These are phyloP conservation scores for Fusarium anthophilum DNA, from an alignment of 2,329 filamentous ascomycete genomes.

Conservation along the genomic window DNA sequence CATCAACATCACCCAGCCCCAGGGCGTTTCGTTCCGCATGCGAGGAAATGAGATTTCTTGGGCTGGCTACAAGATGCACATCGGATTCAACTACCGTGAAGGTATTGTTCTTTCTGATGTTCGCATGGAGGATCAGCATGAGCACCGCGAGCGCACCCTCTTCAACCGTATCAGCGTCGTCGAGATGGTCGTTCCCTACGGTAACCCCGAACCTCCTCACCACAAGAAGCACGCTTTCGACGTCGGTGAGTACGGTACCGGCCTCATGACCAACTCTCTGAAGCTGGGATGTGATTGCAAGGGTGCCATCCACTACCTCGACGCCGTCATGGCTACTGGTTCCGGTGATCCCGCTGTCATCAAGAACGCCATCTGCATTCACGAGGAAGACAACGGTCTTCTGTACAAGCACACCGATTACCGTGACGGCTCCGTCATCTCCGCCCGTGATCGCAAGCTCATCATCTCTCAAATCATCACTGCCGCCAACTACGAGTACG, in stretches of 20 bases:
- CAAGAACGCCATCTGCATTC: conserved; percentile 95
- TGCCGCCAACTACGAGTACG: conserved; percentile 72
- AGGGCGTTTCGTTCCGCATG: conserved; percentile 57
- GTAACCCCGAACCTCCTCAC: conserved; percentile 82
- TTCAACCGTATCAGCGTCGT: conserved; percentile 74
- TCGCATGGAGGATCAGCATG: conserved; percentile 64
- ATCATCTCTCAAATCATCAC: conserved; percentile 73
- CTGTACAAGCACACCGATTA: conserved; percentile 73
- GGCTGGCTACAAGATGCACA: conserved; percentile 75
- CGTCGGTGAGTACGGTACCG: conserved; percentile 81
- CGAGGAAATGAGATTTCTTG: conserved; percentile 60
- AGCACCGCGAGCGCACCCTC: conserved; percentile 60
- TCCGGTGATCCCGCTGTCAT: conserved; percentile 80
- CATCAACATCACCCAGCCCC: conserved; percentile 52
- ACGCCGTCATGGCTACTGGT: conserved; percentile 86
- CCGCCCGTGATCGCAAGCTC: conserved; percentile 66
- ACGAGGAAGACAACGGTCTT: conserved; percentile 66
- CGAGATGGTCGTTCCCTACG: conserved; percentile 79
- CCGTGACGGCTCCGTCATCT: conserved; percentile 66
- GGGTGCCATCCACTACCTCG: conserved; percentile 90
- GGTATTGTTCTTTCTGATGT: conserved; percentile 76
- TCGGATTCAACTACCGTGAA: conserved; percentile 78
- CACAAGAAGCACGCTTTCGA: conserved; percentile 86
- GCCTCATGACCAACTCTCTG: conserved; percentile 87
- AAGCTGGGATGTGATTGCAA: conserved; percentile 86